Base-by-base conservation (phyloP, 495 filamentous ascomycete species). In the Xylaria telfairii region DNA sequence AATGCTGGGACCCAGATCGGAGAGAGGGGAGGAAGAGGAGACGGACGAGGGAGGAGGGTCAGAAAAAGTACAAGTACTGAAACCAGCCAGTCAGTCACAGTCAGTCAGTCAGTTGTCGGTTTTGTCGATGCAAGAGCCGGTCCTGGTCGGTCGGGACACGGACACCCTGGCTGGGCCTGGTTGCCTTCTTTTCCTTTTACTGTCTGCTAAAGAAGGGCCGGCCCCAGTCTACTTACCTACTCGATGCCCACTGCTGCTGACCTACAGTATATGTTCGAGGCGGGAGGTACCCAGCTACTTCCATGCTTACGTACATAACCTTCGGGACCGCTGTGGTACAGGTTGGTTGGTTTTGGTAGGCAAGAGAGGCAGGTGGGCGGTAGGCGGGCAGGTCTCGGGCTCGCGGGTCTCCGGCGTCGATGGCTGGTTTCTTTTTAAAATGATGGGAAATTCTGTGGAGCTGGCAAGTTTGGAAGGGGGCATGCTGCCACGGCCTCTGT, bases 401-500 rank as follows among this genome's bases (percentile, higher is more conserved):
- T 68, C 65, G 34, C 65, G 65, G 65, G 65, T 68, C 65, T 68
- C 65, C 65, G 65, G 65, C 53, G 65, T 68, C 39, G 53, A 60
- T 59, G 39, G 65, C 64, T 53, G 64, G 32, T 53, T 66, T 47
- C 47, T 53, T 53, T 54, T 54, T 54, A 26, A 66, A 30, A 54
- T 42, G 64, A 66, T 66, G 47, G 32, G 34, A 39, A 42, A 26
- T 66, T 54, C 21, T 66, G 62, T 66, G 64, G 46, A 15, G 64
- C 46, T 32, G 28, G 12, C 15, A 44, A 49, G n/a, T 13, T 42
- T 37, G 46, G 34, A 53, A 19, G 44, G 65, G 19, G 34, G 34
- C 15, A 30, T 39, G 41, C 56, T 57, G 67, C 46, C 42, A 62
- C 54, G 67, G 67, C 63, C 42, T 34, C 44, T 65, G 46, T 24